These are phyloP conservation scores for Apiospora aurea DNA, from an alignment of 2,329 filamentous ascomycete species.

Conservation along the genomic window DNA sequence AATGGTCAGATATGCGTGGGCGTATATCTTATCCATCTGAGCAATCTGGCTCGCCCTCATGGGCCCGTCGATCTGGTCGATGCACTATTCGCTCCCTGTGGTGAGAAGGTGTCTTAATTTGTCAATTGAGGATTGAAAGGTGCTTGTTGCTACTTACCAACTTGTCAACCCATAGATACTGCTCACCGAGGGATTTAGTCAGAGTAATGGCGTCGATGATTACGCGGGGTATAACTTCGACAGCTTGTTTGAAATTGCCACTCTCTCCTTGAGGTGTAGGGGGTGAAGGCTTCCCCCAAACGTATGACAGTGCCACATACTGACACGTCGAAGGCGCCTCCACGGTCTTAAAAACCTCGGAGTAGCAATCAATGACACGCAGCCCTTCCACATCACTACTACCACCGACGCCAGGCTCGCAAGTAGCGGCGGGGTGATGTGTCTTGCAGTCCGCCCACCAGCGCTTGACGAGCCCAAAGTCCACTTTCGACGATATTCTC, in stretches of 20 bases:
- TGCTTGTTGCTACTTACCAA: background rate
- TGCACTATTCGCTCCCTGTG: background rate
- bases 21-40: conserved; percentile 15
- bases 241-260: too few species aligned
- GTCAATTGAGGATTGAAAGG: too few species aligned
- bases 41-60: background rate
- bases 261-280: background rate
- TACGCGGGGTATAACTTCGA: background rate
- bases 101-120: background rate
- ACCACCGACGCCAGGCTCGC: background rate
- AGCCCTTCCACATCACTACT: background rate
- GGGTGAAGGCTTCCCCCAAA: background rate
- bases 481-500: background rate
- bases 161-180: conserved; percentile 19
- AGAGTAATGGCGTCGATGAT: background rate
- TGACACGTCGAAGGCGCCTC: background rate
- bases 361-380: conserved; percentile 8
- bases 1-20: background rate
- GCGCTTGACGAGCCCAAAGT: background rate
- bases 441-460: background rate
- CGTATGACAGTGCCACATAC: conserved; percentile 4
- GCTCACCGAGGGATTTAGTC: background rate
- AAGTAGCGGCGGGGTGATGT: background rate
- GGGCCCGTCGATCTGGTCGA: background rate
- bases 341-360: background rate